These are phyloP conservation scores for Pseudoturritis turrita DNA, from an alignment of 345 rosid genomes.

Conservation along the genomic window DNA sequence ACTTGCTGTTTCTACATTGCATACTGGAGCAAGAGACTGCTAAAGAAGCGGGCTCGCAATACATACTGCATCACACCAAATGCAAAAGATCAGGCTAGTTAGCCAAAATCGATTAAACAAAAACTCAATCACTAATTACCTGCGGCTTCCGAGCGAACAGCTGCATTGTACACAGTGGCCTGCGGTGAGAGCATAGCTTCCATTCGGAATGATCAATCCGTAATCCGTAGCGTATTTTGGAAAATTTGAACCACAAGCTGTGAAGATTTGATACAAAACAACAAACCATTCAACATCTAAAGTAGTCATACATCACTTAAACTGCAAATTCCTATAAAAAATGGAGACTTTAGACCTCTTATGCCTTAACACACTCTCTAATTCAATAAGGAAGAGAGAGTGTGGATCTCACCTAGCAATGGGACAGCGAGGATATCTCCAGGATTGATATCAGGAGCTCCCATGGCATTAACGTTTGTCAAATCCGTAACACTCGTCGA, in stretches of 20 bases:
- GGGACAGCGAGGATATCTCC: constrained; percentile 91
- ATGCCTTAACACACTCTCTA: background rate
- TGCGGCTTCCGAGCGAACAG: constrained; percentile 73
- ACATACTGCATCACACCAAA: constrained; percentile 48
- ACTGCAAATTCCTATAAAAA: background rate
- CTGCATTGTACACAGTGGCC: constrained; percentile 97
- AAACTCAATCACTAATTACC: constrained; percentile 40
- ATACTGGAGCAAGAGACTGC: constrained; percentile 95
- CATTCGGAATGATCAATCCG: constrained; percentile 80
- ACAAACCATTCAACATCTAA: background rate
- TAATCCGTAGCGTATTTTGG: constrained; percentile 71
- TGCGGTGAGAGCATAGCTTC: constrained; percentile 89
- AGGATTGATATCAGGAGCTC: constrained; percentile 55
- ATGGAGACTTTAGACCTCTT: background rate
- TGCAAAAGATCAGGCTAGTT: background rate
- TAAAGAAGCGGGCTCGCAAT: constrained; percentile 85
- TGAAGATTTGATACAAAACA: background rate
- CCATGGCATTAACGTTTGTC: constrained; percentile 95
- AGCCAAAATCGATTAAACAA: background rate
- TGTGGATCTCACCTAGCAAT: constrained; percentile 49
- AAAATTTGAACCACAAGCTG: constrained; percentile 92
- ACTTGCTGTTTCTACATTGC: constrained; percentile 82
- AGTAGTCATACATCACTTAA: background rate
- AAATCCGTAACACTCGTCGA: constrained; percentile 77
- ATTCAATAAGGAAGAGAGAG: background rate